Conservation (phyloP, 495 filamentous ascomycete species). For the Xylaria castorea region DNA sequence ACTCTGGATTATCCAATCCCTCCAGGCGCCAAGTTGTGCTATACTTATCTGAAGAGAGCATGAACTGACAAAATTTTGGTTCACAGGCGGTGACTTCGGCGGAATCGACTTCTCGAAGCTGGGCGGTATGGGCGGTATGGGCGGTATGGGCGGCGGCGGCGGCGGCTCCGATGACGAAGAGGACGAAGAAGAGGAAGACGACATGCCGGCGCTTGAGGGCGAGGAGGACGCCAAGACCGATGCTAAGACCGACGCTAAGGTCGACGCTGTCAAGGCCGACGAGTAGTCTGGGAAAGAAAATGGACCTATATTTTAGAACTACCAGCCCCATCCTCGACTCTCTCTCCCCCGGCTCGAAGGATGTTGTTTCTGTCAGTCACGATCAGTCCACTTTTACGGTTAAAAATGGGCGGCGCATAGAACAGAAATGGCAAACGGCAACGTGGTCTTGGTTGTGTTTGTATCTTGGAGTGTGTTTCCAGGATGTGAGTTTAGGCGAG, state of each 20-base stretch:
- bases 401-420: conserved; percentile 19
- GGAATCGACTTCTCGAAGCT: conserved; percentile 94
- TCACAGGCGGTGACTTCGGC: conserved; percentile 63
- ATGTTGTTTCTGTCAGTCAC: conserved; percentile 20
- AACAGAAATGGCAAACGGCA: conserved; percentile 23
- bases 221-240: conserved; percentile 54
- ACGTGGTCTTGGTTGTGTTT: conserved; percentile 23
- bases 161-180: conserved; percentile 68
- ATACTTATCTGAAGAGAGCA: neutral
- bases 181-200: conserved; percentile 55
- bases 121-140: conserved; percentile 71
- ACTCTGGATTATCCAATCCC: no score
- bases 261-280: conserved; percentile 5
- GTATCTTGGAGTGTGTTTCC: conserved; percentile 12
- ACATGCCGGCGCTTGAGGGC: conserved; percentile 52
- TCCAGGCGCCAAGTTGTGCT: neutral
- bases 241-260: conserved; percentile 5
- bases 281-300: conserved; percentile 8
- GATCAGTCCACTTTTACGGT: conserved; percentile 19
- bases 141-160: conserved; percentile 59
- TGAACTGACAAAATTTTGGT: conserved; percentile 12
- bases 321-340: conserved; percentile 10
- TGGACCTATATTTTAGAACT: conserved; percentile 15
- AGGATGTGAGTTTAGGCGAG: conserved; percentile 25
- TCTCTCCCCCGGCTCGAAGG: neutral